A percentile compares a stretch with the other conserved stretches of the same genome.
Evolutionary conservation across 179 eudicot genomes (phyloP).

Genomic region (Silene noctiflora): DNA sequence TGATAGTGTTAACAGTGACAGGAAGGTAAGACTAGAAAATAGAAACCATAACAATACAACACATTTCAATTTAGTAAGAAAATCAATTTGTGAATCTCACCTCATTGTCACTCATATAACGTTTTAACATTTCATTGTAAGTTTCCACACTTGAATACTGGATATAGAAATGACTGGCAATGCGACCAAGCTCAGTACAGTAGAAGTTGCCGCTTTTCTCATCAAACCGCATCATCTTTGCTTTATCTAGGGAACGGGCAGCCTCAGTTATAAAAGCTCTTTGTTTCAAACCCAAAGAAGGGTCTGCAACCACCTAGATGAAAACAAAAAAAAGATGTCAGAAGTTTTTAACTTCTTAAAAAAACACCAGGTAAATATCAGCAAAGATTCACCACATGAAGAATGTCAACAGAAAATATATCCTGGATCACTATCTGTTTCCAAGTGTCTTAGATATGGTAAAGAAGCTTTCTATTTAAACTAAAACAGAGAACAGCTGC

Average conservation of each 20-base stretch:
- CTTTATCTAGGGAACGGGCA: conserved; percentile 96
- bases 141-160: conserved; percentile 98
- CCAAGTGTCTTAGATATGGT: conserved; percentile 1
- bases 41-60: conserved; percentile 3
- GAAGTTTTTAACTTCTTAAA: not conserved
- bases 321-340: conserved; percentile 18
- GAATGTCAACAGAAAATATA: conserved; percentile 6
- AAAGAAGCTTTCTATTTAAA: not conserved
- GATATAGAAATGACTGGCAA: conserved; percentile 98
- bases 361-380: not conserved
- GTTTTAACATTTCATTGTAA: conserved; percentile 90
- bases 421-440: not conserved
- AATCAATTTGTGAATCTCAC: conserved; percentile 33
- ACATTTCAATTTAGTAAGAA: not conserved
- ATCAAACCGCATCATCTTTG: conserved; percentile 99
- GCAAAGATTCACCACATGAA: conserved; percentile 1
- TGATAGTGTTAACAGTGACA: not conserved
- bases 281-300: conserved; percentile 88
- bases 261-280: conserved; percentile 88
- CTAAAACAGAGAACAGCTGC: not conserved
- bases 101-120: conserved; percentile 97
- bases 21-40: not conserved
- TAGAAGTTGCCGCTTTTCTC: conserved; percentile 99
- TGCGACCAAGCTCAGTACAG: conserved; percentile 99
- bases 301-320: conserved; percentile 88